A percentile compares a stretch with the other conserved stretches of the same genome.
phyloP scores from a whole-genome alignment of 768 basidiomycete genomes.

The Tricholoma sp. region DNA sequence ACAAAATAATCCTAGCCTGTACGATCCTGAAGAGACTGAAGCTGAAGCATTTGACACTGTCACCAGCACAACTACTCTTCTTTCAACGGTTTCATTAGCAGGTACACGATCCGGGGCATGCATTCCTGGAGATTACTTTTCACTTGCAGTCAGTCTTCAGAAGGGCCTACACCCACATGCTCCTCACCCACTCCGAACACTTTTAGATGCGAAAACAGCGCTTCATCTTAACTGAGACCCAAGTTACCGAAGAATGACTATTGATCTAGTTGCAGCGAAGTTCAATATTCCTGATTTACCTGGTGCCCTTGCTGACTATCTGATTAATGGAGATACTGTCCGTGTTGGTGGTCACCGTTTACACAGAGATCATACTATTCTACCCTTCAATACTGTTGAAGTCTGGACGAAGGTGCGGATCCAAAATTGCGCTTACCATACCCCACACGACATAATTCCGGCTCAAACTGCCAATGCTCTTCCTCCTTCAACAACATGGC shows the following conservation, averaged over 20 bases:
- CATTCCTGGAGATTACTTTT: slow-evolving; percentile 3
- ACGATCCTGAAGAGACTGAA: not conserved
- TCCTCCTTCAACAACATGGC: too few species aligned
- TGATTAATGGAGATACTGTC: not conserved
- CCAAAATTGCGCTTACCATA: not conserved
- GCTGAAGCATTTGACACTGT: not conserved
- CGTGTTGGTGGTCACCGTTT: not conserved
- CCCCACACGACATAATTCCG: not conserved
- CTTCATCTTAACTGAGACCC: slow-evolving; percentile 9
- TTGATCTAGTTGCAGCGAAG: not conserved
- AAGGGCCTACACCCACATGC: slow-evolving; percentile 1
- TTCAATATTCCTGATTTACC: slow-evolving; percentile 9
- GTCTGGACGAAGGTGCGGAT: not conserved
- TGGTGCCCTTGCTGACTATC: not conserved
- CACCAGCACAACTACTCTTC: not conserved
- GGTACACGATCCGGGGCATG: not conserved
- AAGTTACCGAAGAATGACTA: not conserved
- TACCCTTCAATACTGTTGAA: not conserved
- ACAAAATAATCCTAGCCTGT: not conserved
- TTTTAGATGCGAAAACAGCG: slow-evolving; percentile 1
- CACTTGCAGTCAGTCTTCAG: not conserved
- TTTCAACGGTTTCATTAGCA: not conserved
- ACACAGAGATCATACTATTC: not conserved
- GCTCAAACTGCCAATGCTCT: too few species aligned
- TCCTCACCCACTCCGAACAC: slow-evolving; percentile 1